A percentile compares a stretch with the other conserved stretches of the same genome.
These are phyloP conservation scores for Osmanthus fragrans DNA, from an alignment of 257 asterid species.

Conservation along the genomic window DNA sequence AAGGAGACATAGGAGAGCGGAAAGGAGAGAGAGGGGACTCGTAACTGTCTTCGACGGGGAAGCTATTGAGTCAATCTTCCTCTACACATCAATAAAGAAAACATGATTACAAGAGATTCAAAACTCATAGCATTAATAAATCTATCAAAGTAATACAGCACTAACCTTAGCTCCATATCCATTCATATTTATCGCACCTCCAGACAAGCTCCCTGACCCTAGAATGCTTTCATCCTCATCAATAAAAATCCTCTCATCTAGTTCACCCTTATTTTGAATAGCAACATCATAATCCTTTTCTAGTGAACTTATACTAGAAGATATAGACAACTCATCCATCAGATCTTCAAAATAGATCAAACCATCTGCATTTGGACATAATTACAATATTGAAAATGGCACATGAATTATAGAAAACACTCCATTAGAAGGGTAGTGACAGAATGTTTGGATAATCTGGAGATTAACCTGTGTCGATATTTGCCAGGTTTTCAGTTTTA, in stretches of 20 bases:
- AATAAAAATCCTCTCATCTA: constrained; percentile 87
- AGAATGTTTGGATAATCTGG: constrained; percentile 4
- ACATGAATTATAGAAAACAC: constrained; percentile 9
- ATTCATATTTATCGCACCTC: constrained; percentile 50
- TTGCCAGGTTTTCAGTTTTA: constrained; percentile 52
- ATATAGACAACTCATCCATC: constrained; percentile 64
- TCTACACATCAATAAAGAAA: constrained; percentile 43
- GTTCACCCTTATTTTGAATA: constrained; percentile 56
- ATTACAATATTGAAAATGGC: constrained; percentile 7
- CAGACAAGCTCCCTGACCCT: constrained; percentile 84
- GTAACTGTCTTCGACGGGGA: constrained; percentile 86
- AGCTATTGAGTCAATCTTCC: constrained; percentile 64
- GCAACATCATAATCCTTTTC: constrained; percentile 73
- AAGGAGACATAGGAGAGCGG: constrained; percentile 68
- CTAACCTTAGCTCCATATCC: constrained; percentile 58
- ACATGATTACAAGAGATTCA: constrained; percentile 20
- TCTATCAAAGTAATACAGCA: constrained; percentile 12
- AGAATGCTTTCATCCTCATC: constrained; percentile 83
- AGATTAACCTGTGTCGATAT: constrained; percentile 61
- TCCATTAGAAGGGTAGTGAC: constrained; percentile 9
- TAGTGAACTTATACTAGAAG: constrained; percentile 51
- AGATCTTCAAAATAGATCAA: constrained; percentile 72
- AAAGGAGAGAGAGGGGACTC: constrained; percentile 73
- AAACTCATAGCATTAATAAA: background rate
- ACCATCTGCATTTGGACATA: constrained; percentile 62